Evolutionary conservation across 805 yeast genomes (phyloP).

Genomic region (Blastobotrys robertii): DNA sequence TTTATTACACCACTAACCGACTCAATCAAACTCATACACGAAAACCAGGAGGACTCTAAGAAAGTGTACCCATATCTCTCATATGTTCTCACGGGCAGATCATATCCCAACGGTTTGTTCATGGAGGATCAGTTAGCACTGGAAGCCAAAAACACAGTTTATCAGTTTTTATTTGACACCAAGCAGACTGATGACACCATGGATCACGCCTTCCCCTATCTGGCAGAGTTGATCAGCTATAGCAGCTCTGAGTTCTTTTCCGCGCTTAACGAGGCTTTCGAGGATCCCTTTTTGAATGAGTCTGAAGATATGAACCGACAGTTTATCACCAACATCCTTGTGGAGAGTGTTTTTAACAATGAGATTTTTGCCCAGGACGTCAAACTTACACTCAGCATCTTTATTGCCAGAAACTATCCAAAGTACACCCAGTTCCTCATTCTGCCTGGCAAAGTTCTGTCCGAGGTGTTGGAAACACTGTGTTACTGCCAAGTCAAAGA

Average conservation of each 20-base stretch:
- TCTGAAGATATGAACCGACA: slow-evolving; percentile 50
- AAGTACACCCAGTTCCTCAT: slow-evolving; percentile 78
- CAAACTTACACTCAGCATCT: slow-evolving; percentile 38
- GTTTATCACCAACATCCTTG: slow-evolving; percentile 60
- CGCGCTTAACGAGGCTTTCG: slow-evolving; percentile 72
- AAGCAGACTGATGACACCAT: slow-evolving; percentile 2
- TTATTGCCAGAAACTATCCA: slow-evolving; percentile 70
- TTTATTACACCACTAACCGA: slow-evolving; percentile 62
- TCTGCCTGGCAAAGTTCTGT: slow-evolving; percentile 50
- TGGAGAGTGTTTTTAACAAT: slow-evolving; percentile 32
- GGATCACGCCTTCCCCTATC: slow-evolving; percentile 60
- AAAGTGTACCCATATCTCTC: slow-evolving; percentile 54
- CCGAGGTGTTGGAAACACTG: slow-evolving; percentile 38
- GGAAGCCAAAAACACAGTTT: slow-evolving; percentile 42
- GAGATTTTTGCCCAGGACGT: slow-evolving; percentile 17
- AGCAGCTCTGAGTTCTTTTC: slow-evolving; percentile 54
- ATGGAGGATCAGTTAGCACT: slow-evolving; percentile 29
- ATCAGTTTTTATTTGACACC: slow-evolving; percentile 52
- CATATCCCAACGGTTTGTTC: slow-evolving; percentile 60
- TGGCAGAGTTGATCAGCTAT: slow-evolving; percentile 44
- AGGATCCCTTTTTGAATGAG: slow-evolving; percentile 65
- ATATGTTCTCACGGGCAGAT: slow-evolving; percentile 63
- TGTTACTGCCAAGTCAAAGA: slow-evolving; percentile 30
- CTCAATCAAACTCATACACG: slow-evolving; percentile 32
- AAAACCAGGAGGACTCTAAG: slow-evolving; percentile 12